Percentiles rank a stretch among this genome's conserved stretches.
Conservation (phyloP, 441 rosid species). For the Jatropha podagrica region DNA sequence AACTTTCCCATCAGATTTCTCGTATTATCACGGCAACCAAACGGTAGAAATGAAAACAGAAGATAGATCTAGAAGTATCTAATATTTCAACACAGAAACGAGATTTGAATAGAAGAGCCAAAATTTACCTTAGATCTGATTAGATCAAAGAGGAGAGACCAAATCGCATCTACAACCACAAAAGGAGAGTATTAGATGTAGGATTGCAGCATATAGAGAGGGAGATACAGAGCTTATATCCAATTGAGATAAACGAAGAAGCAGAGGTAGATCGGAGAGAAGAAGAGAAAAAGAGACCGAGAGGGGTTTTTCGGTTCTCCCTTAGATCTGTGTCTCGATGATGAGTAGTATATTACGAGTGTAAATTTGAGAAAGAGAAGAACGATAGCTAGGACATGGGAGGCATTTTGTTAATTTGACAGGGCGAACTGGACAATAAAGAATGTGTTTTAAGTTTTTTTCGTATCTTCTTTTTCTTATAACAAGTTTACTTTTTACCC, state of each 20-base stretch:
- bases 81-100: background rate
- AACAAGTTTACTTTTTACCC: no score
- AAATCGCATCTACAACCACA: conserved; percentile 11
- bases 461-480: no score
- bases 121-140: conserved; percentile 28
- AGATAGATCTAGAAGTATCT: background rate
- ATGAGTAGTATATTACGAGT: background rate
- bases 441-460: background rate
- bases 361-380: background rate
- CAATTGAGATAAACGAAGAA: background rate
- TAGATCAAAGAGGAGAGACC: conserved; percentile 5
- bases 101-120: background rate
- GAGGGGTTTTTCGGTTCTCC: background rate
- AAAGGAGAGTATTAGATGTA: background rate
- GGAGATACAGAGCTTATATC: background rate
- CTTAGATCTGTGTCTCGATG: conserved; percentile 24
- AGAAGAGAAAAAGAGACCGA: background rate
- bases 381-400: background rate
- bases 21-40: background rate
- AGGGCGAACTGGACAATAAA: background rate
- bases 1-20: background rate
- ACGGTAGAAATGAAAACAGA: background rate
- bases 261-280: background rate
- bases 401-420: background rate
- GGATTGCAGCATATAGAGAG: background rate